phyloP scores from a whole-genome alignment of 2,329 filamentous ascomycete species.

The Chalaropsis thielavioides region DNA sequence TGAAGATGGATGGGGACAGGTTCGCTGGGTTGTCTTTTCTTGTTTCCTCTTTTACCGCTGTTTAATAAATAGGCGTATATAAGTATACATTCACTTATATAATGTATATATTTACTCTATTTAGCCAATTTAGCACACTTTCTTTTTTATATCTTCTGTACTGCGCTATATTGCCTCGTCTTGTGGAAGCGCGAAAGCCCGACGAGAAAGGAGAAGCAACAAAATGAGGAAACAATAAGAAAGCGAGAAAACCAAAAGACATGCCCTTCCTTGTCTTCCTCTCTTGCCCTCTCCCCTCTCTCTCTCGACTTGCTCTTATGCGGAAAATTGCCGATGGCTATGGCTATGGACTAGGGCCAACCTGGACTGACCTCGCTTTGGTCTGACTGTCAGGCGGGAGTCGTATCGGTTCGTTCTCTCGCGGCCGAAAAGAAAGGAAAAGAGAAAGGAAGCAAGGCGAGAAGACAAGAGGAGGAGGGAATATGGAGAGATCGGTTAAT shows the following conservation, averaged over 20 bases:
- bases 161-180: neutral
- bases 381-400: slow-evolving; percentile 1
- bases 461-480: neutral
- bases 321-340: slow-evolving; percentile 4
- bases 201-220: neutral
- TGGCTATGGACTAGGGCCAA: neutral
- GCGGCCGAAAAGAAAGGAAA: neutral
- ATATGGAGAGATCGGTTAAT: neutral
- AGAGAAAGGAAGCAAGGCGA: neutral
- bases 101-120: no score
- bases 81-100: no score
- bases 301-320: neutral
- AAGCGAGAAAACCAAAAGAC: neutral
- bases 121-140: no score
- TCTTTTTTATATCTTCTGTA: no score
- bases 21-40: no score
- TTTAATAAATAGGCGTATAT: no score
- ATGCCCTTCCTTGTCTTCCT: neutral
- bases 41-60: no score
- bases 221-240: neutral
- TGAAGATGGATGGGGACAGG: neutral
- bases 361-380: neutral
- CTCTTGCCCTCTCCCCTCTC: neutral
- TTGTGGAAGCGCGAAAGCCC: neutral
- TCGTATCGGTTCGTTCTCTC: neutral